A percentile compares a stretch with the other conserved stretches of the same genome.
phyloP scores from a whole-genome alignment of 2,329 filamentous ascomycete species.

The Phialophora macrospora region DNA sequence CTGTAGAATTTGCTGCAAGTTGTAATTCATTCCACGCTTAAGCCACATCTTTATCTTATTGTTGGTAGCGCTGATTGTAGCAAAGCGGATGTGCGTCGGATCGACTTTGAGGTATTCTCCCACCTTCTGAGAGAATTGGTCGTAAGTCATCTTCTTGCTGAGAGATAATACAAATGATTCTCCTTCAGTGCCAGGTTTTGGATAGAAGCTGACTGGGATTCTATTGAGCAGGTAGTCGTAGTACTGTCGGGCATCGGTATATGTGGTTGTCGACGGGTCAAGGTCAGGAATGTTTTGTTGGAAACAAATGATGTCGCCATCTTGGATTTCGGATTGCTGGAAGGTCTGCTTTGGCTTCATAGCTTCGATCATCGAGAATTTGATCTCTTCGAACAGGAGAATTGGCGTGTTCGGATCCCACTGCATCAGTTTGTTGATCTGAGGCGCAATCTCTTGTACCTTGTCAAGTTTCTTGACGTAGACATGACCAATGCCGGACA shows the following conservation, averaged over 20 bases:
- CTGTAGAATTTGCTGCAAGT: conserved; percentile 77
- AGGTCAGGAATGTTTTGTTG: conserved; percentile 64
- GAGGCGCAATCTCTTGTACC: conserved; percentile 78
- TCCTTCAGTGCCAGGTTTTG: conserved; percentile 58
- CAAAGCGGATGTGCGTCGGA: conserved; percentile 87
- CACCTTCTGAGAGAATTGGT: conserved; percentile 81
- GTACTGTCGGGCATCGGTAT: conserved; percentile 76
- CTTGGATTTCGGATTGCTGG: conserved; percentile 89
- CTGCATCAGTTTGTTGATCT: conserved; percentile 80
- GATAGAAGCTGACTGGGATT: conserved; percentile 76
- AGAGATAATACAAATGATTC: conserved; percentile 78
- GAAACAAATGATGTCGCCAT: conserved; percentile 96
- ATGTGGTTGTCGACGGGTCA: conserved; percentile 54
- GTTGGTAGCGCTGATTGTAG: conserved; percentile 76
- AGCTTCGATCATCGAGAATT: conserved; percentile 93
- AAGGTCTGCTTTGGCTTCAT: conserved; percentile 91
- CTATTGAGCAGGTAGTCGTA: conserved; percentile 93
- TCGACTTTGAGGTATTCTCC: conserved; percentile 77
- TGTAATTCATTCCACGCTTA: conserved; percentile 73
- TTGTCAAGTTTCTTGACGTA: conserved; percentile 89
- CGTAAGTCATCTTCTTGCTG: conserved; percentile 88
- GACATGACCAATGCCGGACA: conserved; percentile 78
- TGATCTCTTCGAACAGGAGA: conserved; percentile 93
- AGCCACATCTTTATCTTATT: conserved; percentile 79
- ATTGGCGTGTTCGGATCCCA: conserved; percentile 78